Evolutionary conservation across 2,329 filamentous ascomycete genomes (phyloP).

Genomic region (Coniochaeta hoffmannii): DNA sequence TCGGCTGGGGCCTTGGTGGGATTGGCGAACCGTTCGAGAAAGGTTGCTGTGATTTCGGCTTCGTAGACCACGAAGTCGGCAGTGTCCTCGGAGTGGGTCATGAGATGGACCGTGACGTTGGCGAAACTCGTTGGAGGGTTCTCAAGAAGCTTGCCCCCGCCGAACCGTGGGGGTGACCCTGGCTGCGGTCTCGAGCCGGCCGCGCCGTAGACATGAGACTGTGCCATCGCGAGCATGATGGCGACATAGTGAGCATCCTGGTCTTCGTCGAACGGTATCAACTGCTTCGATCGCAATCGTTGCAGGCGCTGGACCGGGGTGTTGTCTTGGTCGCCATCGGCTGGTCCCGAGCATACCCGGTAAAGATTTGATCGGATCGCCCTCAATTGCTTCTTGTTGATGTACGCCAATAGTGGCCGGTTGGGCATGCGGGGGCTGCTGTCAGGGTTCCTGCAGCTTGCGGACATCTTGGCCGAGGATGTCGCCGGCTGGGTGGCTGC

Average conservation of each 20-base stretch:
- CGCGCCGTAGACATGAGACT: constrained; percentile 41
- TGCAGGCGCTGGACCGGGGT: constrained; percentile 40
- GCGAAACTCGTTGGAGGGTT: constrained; percentile 27
- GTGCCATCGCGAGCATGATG: constrained; percentile 49
- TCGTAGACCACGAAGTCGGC: constrained; percentile 48
- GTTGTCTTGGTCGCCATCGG: constrained; percentile 28
- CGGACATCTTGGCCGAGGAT: constrained; percentile 20
- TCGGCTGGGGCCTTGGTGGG: constrained; percentile 31
- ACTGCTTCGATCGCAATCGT: constrained; percentile 34
- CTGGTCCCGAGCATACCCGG: constrained; percentile 33
- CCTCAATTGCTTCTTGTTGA: constrained; percentile 39
- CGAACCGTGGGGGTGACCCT: constrained; percentile 13
- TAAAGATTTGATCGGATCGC: constrained; percentile 39
- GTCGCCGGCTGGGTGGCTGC: constrained; percentile 21
- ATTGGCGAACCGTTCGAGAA: constrained; percentile 42
- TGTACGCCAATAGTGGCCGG: constrained; percentile 34
- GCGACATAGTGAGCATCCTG: constrained; percentile 46
- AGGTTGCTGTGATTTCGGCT: constrained; percentile 36
- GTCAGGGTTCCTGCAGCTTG: constrained; percentile 6
- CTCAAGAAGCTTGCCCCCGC: constrained; percentile 8
- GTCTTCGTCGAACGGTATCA: constrained; percentile 39
- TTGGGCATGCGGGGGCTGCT: constrained; percentile 8
- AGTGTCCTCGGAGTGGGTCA: constrained; percentile 41
- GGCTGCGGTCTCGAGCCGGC: constrained; percentile 12
- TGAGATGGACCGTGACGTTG: constrained; percentile 41